Percentiles rank a stretch among this genome's conserved stretches.
Evolutionary conservation across 164 flowering plant genomes (phyloP).

Genomic region (Vitis riparia): DNA sequence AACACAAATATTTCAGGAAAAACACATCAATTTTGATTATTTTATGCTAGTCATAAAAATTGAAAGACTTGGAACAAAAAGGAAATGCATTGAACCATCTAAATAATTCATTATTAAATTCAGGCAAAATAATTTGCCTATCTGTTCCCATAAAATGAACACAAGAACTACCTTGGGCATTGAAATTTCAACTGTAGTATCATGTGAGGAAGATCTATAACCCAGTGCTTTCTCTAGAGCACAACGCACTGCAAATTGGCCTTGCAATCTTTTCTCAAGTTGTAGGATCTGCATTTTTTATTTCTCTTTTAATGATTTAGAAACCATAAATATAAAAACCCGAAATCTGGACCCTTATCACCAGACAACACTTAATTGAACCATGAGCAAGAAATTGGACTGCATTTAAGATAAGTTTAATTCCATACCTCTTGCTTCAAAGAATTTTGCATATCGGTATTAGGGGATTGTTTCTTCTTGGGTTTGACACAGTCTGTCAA

Average conservation of each 20-base stretch:
- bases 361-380: not conserved
- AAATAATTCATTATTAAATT: too few species aligned
- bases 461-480: conserved; percentile 42
- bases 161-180: conserved; percentile 48
- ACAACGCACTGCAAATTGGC: conserved; percentile 53
- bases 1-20: not conserved
- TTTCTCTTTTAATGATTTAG: too few species aligned
- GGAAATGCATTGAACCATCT: too few species aligned
- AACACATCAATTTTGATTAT: not conserved
- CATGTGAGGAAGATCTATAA: conserved; percentile 31
- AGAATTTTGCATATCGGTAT: conserved; percentile 39
- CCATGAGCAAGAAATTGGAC: not conserved
- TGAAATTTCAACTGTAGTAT: conserved; percentile 17
- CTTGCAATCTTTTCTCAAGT: conserved; percentile 60
- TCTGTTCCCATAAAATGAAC: too few species aligned
- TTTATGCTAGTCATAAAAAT: not conserved
- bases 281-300: conserved; percentile 42
- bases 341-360: not conserved
- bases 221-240: conserved; percentile 61
- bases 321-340: not conserved
- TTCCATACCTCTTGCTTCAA: conserved; percentile 81
- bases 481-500: conserved; percentile 19
- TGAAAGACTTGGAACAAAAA: too few species aligned
- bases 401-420: conserved; percentile 7
- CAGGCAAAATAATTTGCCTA: too few species aligned